phyloP scores from a whole-genome alignment of 208 protist species.

The Acanthamoeba culbertsoni region DNA sequence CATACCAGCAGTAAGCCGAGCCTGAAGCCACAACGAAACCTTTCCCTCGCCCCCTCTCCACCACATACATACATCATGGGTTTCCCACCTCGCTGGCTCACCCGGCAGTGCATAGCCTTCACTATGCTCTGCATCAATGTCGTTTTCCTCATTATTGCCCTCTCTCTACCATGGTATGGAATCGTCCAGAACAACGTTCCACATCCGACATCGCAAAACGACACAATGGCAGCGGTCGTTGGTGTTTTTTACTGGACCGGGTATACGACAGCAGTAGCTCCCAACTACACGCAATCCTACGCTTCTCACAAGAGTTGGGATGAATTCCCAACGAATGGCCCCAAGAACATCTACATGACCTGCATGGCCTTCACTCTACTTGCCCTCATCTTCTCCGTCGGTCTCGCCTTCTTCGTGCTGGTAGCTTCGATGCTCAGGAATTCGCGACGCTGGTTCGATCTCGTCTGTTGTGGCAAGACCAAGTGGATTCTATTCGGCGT shows the following conservation, averaged over 20 bases:
- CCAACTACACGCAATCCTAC: constrained; percentile 27
- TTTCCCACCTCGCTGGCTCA: constrained; percentile 20
- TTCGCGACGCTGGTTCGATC: constrained; percentile 23
- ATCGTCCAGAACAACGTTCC: constrained; percentile 51
- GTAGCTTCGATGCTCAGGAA: constrained; percentile 30
- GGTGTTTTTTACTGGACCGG: constrained; percentile 41
- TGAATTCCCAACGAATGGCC: constrained; percentile 16
- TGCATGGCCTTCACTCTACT: constrained; percentile 25
- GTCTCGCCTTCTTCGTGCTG: constrained; percentile 20
- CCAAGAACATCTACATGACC: constrained; percentile 30
- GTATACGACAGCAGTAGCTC: neutral
- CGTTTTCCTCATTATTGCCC: constrained; percentile 38
- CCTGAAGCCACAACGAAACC: neutral
- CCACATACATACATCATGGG: neutral
- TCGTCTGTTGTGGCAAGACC: constrained; percentile 55
- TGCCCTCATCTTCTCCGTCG: constrained; percentile 18
- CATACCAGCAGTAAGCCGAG: too few species aligned
- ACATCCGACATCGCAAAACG: neutral
- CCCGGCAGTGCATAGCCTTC: constrained; percentile 53
- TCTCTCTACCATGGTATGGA: constrained; percentile 22
- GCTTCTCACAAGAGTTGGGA: neutral
- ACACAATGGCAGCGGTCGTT: neutral
- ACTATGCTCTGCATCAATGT: neutral
- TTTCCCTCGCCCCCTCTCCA: neutral
- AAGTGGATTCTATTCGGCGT: constrained; percentile 57